A percentile compares a stretch with the other conserved stretches of the same genome.
Conservation (phyloP, 345 rosid species). For the Brassica rapa region DNA sequence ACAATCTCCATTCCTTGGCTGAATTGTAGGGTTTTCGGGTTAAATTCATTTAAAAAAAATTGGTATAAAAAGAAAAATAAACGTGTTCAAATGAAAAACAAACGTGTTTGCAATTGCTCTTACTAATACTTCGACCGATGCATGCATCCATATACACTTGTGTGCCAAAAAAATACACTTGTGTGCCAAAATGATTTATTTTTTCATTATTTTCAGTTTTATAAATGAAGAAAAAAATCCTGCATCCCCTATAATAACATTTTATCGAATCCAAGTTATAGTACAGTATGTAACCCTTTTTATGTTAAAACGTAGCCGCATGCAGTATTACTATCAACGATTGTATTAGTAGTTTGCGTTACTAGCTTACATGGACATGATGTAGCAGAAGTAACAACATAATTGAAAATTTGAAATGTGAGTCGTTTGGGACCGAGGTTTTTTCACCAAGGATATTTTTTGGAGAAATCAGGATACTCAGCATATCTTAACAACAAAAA, state of each 20-base stretch:
- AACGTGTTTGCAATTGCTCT: neutral
- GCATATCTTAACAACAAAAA: neutral
- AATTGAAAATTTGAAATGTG: neutral
- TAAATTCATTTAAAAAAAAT: no score
- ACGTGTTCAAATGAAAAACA: no score
- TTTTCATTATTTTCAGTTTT: no score
- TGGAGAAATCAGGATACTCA: neutral
- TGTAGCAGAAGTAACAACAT: neutral
- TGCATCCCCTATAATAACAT: neutral
- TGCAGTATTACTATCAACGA: neutral
- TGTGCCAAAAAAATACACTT: neutral
- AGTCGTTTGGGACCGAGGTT: neutral
- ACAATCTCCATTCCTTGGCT: no score
- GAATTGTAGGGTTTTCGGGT: no score
- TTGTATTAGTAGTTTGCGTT: neutral
- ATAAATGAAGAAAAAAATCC: neutral
- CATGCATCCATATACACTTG: slow-evolving; percentile 5
- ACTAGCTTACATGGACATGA: neutral
- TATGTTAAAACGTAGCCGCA: neutral
- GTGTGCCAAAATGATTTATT: neutral
- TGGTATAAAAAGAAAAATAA: no score
- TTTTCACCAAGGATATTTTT: neutral
- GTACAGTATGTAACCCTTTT: neutral
- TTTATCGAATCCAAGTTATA: neutral
- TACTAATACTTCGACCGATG: neutral